phyloP scores from a whole-genome alignment of 1,139 yeast species.

The Meyerozyma carpophila region DNA sequence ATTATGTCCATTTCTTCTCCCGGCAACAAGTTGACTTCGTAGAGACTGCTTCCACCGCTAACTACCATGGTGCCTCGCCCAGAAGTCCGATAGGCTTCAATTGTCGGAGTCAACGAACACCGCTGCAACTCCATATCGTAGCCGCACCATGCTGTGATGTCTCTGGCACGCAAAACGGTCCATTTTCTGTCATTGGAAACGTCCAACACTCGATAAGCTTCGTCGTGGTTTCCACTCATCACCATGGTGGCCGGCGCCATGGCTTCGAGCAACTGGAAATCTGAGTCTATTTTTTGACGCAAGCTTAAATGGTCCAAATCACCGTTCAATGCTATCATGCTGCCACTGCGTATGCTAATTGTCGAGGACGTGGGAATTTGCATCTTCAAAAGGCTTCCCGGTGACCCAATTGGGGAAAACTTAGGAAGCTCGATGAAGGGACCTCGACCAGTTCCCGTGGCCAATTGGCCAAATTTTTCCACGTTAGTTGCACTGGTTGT shows the following conservation, averaged over 20 bases:
- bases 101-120: constrained; percentile 4
- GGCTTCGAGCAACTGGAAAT: constrained; percentile 23
- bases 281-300: constrained; percentile 8
- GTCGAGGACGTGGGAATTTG: constrained; percentile 30
- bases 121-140: constrained; percentile 20
- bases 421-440: constrained; percentile 36
- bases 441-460: constrained; percentile 27
- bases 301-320: constrained; percentile 17
- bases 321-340: constrained; percentile 33
- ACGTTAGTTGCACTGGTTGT: constrained; percentile 1
- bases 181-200: constrained; percentile 18
- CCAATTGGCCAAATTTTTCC: neutral
- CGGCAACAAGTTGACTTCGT: constrained; percentile 22
- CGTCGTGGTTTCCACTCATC: constrained; percentile 19
- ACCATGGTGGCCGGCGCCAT: constrained; percentile 23
- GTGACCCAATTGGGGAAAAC: constrained; percentile 28
- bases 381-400: constrained; percentile 27
- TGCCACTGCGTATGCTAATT: constrained; percentile 27
- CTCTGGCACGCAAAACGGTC: constrained; percentile 27
- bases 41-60: constrained; percentile 29
- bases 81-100: constrained; percentile 10
- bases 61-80: constrained; percentile 38
- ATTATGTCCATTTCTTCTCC: constrained; percentile 30
- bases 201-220: constrained; percentile 2
- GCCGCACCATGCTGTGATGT: constrained; percentile 45